Evolutionary conservation across 805 yeast genomes (phyloP).

Genomic region (Cyberlindnera americana): DNA sequence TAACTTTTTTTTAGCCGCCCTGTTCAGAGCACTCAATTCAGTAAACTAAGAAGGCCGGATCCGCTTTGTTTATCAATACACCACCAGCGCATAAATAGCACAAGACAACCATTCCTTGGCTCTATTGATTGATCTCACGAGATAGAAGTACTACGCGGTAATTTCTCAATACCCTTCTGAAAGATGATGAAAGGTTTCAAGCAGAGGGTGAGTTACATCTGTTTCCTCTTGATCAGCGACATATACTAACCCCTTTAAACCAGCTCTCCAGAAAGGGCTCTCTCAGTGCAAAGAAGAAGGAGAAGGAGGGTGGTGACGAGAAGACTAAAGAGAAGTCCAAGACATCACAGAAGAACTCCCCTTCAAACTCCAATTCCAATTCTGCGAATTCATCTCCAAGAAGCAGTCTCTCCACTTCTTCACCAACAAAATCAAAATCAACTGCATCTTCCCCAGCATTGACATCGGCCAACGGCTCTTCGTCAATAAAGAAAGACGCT

Average conservation of each 20-base stretch:
- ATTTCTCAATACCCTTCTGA: slow-evolving; percentile 11
- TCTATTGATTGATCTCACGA: too few relatives aligned
- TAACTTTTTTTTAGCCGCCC: too few relatives aligned
- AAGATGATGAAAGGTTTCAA: slow-evolving; percentile 75
- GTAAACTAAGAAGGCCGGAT: too few relatives aligned
- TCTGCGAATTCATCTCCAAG: slow-evolving; percentile 26
- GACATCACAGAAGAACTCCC: slow-evolving; percentile 17
- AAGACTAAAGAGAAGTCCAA: slow-evolving; percentile 17
- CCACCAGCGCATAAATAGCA: too few relatives aligned
- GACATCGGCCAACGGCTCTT: neutral
- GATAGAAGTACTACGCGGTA: too few relatives aligned
- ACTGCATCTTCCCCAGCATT: slow-evolving; percentile 10
- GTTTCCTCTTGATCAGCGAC: neutral
- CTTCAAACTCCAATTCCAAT: slow-evolving; percentile 20
- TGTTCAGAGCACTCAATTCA: too few relatives aligned
- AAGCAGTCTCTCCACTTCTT: slow-evolving; percentile 19
- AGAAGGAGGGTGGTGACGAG: slow-evolving; percentile 25
- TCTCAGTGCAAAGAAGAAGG: slow-evolving; percentile 35
- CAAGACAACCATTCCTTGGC: too few relatives aligned
- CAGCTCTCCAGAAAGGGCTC: slow-evolving; percentile 32
- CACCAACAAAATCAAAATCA: slow-evolving; percentile 18
- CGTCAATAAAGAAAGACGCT: slow-evolving; percentile 2
- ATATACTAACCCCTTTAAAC: slow-evolving; percentile 14
- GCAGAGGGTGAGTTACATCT: slow-evolving; percentile 41
- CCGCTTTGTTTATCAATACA: too few relatives aligned